Evolutionary conservation across 306 rosid species (phyloP), one percentile per base, ranked within the genome.

Genomic region (Ziziphus jujuba): DNA sequence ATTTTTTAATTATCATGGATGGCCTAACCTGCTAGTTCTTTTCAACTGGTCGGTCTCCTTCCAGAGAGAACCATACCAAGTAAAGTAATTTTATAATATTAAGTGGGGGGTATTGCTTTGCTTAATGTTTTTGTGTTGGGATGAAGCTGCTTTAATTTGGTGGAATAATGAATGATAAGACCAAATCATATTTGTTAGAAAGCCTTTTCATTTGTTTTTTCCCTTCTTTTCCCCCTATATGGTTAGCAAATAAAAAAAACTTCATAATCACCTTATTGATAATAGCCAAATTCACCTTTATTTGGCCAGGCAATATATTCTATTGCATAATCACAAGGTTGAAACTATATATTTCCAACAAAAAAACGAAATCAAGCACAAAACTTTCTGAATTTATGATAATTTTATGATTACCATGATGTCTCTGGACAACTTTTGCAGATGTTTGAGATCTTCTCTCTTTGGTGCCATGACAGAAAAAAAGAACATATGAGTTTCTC

Each of bases 141-240:
- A 9, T 3, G 43, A 36, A 6, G 43, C 6, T 7, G 43, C 2
- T 36, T 36, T n/a, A n/a, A n/a, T 36, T 36, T 7, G 43, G 43
- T 36, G 9, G 9, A 36, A 1, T 36, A 36, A 2, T 36, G 10
- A 34, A 35, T 34, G 61, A 21, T n/a, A 15, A 69, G 81, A 72
- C 79, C 81, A 51, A 69, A 72, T 81, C 66, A 77, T 73, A 70
- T 0, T 43, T 63, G 17, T n/a, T 48, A 21, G 77, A 73, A 77
- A 49, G 22, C n/a, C 21, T 36, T 36, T 36, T 36, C 9, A 36
- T 36, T 0, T 36, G 43, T 36, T 7, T 69, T 72, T 55, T 21
- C 15, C 35, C 67, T 16, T 56, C 58, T 17, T 9, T 35, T 44
- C 61, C 75, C 64, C 69, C 66, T 57, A 48, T 24, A 50, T 24